Evolutionary conservation across 257 asterid genomes (phyloP).

Genomic region (Catharanthus roseus): DNA sequence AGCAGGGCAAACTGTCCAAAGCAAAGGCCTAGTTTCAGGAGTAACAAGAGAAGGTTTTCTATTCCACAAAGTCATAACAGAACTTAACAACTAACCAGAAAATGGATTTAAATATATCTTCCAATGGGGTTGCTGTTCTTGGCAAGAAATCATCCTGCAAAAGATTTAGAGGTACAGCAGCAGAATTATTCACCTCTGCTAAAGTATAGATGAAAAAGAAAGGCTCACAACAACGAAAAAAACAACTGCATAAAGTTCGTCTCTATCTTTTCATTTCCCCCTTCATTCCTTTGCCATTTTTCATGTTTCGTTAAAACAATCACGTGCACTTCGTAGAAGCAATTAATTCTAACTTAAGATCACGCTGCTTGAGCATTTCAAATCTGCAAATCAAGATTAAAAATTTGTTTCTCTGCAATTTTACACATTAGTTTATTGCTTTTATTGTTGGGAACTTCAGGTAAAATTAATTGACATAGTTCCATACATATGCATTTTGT

Average conservation of each 20-base stretch:
- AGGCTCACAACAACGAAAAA: not conserved
- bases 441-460: not conserved
- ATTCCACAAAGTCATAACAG: conserved; percentile 7
- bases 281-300: not conserved
- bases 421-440: not conserved
- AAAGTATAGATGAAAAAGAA: not conserved
- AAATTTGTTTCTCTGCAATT: not conserved
- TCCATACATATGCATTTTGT: not conserved
- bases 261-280: not conserved
- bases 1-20: conserved; percentile 97
- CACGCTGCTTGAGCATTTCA: not conserved
- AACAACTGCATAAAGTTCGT: not conserved
- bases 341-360: not conserved
- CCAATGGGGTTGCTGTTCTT: conserved; percentile 89
- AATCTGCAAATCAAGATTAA: not conserved
- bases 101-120: conserved; percentile 81
- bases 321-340: not conserved
- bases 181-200: not conserved
- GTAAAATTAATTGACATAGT: not conserved
- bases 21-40: conserved; percentile 49
- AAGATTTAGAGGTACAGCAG: conserved; percentile 11
- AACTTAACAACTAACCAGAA: conserved; percentile 64
- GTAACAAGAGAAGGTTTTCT: conserved; percentile 13
- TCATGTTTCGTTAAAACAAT: not conserved
- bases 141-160: conserved; percentile 94